Conservation (phyloP, 2,329 filamentous ascomycete genomes). For the Tolypocladium endophyticum region DNA sequence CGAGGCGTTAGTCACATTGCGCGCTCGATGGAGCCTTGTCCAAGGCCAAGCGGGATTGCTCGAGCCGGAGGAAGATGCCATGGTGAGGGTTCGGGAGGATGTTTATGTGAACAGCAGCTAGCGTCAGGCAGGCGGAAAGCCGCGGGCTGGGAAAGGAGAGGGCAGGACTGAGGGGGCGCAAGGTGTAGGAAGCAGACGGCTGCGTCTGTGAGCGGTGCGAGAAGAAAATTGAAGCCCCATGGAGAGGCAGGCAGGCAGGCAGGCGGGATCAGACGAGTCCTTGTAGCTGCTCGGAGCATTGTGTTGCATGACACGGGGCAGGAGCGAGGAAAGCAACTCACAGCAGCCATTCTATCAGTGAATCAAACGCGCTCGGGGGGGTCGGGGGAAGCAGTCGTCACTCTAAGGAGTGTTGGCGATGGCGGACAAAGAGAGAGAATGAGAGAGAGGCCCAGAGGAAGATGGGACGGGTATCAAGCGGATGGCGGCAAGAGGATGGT, state of each 20-base stretch:
- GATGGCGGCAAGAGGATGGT: conserved; percentile 15
- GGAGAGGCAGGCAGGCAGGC: neutral
- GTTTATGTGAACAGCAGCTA: neutral
- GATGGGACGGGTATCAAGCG: conserved; percentile 20
- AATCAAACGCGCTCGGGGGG: conserved; percentile 12
- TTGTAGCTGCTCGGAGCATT: conserved; percentile 3
- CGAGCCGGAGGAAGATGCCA: neutral
- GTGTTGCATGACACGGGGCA: neutral
- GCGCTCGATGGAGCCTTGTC: neutral
- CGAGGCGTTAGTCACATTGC: conserved; percentile 11
- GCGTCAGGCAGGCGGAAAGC: neutral
- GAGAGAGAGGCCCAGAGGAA: conserved; percentile 10
- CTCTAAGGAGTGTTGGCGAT: conserved; percentile 1
- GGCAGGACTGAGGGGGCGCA: neutral
- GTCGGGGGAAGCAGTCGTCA: conserved; percentile 2
- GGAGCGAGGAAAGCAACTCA: conserved; percentile 18
- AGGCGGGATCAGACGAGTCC: neutral
- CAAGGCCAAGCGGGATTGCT: neutral
- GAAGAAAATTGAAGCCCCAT: neutral
- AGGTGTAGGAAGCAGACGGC: neutral
- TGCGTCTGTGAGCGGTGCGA: neutral
- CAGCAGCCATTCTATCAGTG: conserved; percentile 31
- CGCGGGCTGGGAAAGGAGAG: neutral
- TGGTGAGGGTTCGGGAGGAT: conserved; percentile 1
- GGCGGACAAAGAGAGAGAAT: neutral